Percentiles rank a stretch among this genome's conserved stretches.
phyloP scores from a whole-genome alignment of 2,329 filamentous ascomycete species.

The Hypoxylon sp. region DNA sequence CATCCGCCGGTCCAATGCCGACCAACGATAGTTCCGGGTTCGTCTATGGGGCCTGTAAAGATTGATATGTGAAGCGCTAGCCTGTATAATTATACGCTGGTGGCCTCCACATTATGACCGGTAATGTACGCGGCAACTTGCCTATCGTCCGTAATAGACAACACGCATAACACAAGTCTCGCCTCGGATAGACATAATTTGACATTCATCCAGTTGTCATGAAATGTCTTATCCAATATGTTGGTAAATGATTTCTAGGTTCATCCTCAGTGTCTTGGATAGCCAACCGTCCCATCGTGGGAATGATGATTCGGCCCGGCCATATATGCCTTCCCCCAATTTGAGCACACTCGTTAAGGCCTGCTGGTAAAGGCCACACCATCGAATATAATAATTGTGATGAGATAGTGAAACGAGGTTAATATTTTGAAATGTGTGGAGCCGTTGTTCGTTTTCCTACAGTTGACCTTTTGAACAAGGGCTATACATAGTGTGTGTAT shows the following conservation, averaged over 20 bases:
- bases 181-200: neutral
- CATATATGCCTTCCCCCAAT: neutral
- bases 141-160: neutral
- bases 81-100: neutral
- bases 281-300: neutral
- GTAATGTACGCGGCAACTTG: neutral
- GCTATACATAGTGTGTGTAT: neutral
- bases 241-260: constrained; percentile 3
- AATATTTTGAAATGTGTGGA: neutral
- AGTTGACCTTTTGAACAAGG: neutral
- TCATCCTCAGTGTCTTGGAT: neutral
- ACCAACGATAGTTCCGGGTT: neutral
- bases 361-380: neutral
- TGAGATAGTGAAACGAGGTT: neutral
- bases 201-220: neutral
- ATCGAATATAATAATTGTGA: neutral
- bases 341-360: neutral
- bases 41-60: neutral
- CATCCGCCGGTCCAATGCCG: constrained; percentile 9
- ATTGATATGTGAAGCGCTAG: neutral
- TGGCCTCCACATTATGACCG: neutral
- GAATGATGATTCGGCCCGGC: neutral
- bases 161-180: constrained; percentile 3
- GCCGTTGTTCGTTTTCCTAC: neutral
- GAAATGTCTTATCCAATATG: constrained; percentile 4